Evolutionary conservation across 495 filamentous ascomycete species (phyloP), one percentile per base, ranked within the genome.

Genomic region (Daldinia grandis): DNA sequence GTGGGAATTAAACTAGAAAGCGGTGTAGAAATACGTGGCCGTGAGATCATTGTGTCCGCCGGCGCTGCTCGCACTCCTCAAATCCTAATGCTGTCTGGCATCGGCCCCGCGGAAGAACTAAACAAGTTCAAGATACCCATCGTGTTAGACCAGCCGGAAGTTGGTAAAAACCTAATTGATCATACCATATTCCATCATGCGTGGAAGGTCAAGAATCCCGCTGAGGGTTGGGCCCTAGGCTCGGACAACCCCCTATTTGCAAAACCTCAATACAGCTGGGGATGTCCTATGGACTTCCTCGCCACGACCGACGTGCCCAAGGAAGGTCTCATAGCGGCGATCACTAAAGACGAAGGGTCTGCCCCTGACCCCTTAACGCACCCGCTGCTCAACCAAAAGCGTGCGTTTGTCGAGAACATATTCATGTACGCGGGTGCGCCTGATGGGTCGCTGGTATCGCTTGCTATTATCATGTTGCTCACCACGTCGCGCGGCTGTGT

Each of bases 31-130:
- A 47, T 61, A 25, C 62, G 28, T 7, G 68, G 68, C 6, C 27
- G 12, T 38, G 85, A 89, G 24, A 78, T 86, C 21, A 83, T 89
- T 24, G 58, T 89, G 7, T 81, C 80, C 3, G 78, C 79, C 15
- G 87, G 87, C 4, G 80, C 85, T 4, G 69, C 85, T 17, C 82
- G 88, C 62, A 78, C 80, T 0, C 86, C 87, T 5, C 82, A 86
- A 50, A 76, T 88, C 37, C 78, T 88, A 1, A 84, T 86, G 81
- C 81, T 86, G 21, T 88, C 85, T 2, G 87, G 87, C 9, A 83
- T 89, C 58, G 87, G 87, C 0, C 84, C 86, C 3, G 68, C 76
- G 5, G 57, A 73, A 0, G 78, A 86, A 5, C 80, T 89, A 0
- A 35, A 70, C 12, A 64, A 81, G 31, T 82, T 81, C 72, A 62